phyloP scores from a whole-genome alignment of 345 rosid species.

The Zanthoxylum bungeanum region DNA sequence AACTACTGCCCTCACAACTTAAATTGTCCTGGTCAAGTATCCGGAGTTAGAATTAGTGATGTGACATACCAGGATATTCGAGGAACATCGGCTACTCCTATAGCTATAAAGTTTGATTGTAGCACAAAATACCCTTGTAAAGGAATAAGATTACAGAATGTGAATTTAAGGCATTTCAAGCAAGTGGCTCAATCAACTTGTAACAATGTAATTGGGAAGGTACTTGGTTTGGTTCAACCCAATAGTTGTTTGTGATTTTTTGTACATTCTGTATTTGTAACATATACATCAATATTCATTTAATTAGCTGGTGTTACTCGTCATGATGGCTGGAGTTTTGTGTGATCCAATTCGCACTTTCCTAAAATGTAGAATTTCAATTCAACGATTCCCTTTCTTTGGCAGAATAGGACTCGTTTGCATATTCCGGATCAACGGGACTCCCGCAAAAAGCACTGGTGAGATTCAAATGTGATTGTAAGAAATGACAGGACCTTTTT shows the following conservation, averaged over 20 bases:
- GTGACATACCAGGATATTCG: slow-evolving; percentile 30
- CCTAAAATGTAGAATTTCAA: too few species aligned
- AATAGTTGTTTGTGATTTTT: slow-evolving; percentile 22
- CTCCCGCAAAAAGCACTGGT: too few species aligned
- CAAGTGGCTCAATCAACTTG: slow-evolving; percentile 33
- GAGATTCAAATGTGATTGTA: too few species aligned
- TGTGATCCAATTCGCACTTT: too few species aligned
- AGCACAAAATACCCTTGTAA: slow-evolving; percentile 33
- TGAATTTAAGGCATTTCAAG: slow-evolving; percentile 23
- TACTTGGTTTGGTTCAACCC: slow-evolving; percentile 26
- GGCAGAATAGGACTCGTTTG: too few species aligned
- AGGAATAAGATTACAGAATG: slow-evolving; percentile 24
- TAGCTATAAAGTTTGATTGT: slow-evolving; percentile 38
- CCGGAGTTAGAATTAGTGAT: slow-evolving; percentile 33
- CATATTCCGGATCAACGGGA: too few species aligned
- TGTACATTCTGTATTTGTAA: background rate
- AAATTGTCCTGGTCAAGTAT: slow-evolving; percentile 3
- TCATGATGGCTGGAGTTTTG: too few species aligned
- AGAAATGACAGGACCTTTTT: too few species aligned
- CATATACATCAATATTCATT: too few species aligned
- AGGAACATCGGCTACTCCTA: slow-evolving; percentile 39
- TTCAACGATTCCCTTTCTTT: too few species aligned
- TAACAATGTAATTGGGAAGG: slow-evolving; percentile 24
- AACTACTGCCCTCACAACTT: background rate
- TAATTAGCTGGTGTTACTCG: too few species aligned